Conservation (phyloP, 768 basidiomycete species). For the Trametes meyenii region DNA sequence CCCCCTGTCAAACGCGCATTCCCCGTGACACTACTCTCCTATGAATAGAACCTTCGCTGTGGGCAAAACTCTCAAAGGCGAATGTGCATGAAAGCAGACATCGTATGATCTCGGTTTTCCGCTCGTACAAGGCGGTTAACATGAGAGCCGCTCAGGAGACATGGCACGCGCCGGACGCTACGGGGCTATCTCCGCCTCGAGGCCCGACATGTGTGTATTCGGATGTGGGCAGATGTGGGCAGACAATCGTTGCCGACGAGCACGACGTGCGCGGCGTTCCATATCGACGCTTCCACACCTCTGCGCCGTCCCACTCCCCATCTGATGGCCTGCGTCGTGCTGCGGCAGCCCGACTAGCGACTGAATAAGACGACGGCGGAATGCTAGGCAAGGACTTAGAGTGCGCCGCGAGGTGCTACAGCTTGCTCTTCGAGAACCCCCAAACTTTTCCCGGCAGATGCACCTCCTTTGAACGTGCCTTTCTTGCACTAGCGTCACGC, state of each 20-base stretch:
- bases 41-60: no score
- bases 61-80: no score
- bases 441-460: neutral
- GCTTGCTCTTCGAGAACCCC: no score
- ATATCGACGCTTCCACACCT: neutral
- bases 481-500: conserved; percentile 3
- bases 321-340: neutral
- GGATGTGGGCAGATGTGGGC: neutral
- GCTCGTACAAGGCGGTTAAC: neutral
- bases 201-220: conserved; percentile 1
- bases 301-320: neutral
- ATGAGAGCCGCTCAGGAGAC: conserved; percentile 7
- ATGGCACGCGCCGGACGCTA: conserved; percentile 9
- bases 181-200: conserved; percentile 18
- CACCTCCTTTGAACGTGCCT: neutral
- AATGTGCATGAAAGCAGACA: neutral
- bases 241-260: neutral
- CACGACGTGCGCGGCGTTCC: neutral
- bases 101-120: neutral
- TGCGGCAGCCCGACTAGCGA: neutral
- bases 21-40: no score
- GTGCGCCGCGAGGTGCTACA: no score
- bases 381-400: no score
- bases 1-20: no score
- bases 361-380: no score